Evolutionary conservation across 345 rosid species (phyloP), one percentile per base, ranked within the genome.

Genomic region (Salix caprea): DNA sequence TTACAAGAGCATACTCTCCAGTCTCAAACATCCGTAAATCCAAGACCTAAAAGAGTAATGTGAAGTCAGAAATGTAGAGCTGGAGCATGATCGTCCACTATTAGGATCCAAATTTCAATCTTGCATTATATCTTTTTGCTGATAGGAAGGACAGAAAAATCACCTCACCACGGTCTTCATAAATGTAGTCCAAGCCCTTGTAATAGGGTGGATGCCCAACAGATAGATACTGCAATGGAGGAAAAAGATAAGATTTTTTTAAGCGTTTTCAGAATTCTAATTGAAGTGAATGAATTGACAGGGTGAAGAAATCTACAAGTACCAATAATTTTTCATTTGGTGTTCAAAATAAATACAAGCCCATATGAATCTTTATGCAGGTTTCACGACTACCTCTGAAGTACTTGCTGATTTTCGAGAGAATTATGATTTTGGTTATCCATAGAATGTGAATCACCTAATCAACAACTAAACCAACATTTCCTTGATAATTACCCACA

Each of bases 111-210:
- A 46, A 46, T 46, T 46, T 46, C 50, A 46, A 16, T 24, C 8
- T 26, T 23, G 9, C 28, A 16, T 26, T n/a, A 24, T 61, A 18
- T 15, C 28, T 70, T 40, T 24, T 30, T 14, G 60, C 61, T 26
- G 37, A 46, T 65, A 44, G 75, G 23, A 65, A 42, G 50, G 34
- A 9, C 24, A 4, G 23, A n/a, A 36, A 21, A 64, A 40, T 37
- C 82, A 94, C 97, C 99, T 95, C 97, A 1, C 97, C 99, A 4
- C 99, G 97, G 80, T 90, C 96, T 86, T 92, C 97, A 28, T 92
- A 92, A 18, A 95, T 91, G 86, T 91, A 95, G 74, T 95, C 97
- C 81, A 95, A 82, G 44, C 99, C 99, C 84, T 91, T 94, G 88
- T 94, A 94, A 72, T 86, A 92, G 32, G 94, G 92, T 4, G 99